Percentiles rank a stretch among this genome's conserved stretches.
phyloP scores from a whole-genome alignment of 345 rosid species.

The Limnanthes douglasii region DNA sequence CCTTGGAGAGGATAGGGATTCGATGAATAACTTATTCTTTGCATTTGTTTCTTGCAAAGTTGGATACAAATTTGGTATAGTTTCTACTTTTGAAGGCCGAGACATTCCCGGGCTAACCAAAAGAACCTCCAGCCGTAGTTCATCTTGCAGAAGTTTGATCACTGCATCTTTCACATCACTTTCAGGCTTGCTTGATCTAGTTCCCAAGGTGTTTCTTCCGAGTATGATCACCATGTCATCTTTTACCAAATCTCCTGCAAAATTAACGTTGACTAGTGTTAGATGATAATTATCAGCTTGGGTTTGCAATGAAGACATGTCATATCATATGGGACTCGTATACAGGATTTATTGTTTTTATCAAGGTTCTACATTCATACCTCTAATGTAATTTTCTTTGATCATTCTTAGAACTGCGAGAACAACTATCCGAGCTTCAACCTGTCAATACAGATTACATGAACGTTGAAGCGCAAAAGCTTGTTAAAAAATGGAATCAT shows the following conservation, averaged over 20 bases:
- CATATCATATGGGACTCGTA: no score
- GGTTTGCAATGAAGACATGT: no score
- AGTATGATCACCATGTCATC: slow-evolving; percentile 64
- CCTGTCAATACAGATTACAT: slow-evolving; percentile 28
- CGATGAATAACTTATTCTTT: slow-evolving; percentile 10
- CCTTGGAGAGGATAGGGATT: slow-evolving; percentile 29
- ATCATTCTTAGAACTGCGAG: slow-evolving; percentile 83
- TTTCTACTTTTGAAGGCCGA: slow-evolving; percentile 1
- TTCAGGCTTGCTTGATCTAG: slow-evolving; percentile 12
- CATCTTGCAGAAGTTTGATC: slow-evolving; percentile 38
- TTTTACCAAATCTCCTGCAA: slow-evolving; percentile 45
- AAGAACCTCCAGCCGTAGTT: slow-evolving; percentile 56
- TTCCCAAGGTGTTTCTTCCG: slow-evolving; percentile 25
- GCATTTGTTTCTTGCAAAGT: slow-evolving; percentile 9
- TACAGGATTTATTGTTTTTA: no score
- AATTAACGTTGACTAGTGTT: slow-evolving; percentile 6
- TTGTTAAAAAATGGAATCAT: slow-evolving; percentile 5
- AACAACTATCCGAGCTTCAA: slow-evolving; percentile 85
- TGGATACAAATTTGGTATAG: slow-evolving; percentile 4
- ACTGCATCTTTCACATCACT: slow-evolving; percentile 36
- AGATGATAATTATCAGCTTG: no score
- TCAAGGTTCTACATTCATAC: no score
- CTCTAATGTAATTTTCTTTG: slow-evolving; percentile 56
- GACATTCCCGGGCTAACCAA: slow-evolving; percentile 16
- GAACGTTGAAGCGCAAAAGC: slow-evolving; percentile 6